Evolutionary conservation across 495 filamentous ascomycete genomes (phyloP), one percentile per base, ranked within the genome.

Genomic region (Xylaria flabelliformis): DNA sequence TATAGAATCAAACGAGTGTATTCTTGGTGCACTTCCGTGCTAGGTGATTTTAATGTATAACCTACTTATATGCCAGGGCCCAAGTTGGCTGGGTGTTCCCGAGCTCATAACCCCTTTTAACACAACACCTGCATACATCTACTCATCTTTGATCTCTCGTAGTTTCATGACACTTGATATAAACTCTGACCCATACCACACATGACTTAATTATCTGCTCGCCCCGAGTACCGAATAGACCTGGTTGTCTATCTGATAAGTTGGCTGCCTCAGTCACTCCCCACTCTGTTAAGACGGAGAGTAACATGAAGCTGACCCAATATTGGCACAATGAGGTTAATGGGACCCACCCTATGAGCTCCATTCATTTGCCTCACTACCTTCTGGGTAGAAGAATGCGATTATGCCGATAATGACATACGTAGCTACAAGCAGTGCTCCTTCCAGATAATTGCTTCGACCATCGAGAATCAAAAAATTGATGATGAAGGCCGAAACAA

Each of bases 401-500:
- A 88, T 86, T 12, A 91, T 82, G 8, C 88, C 89, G 76, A 94
- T 94, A 70, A 94, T 94, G 53, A 97, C 86, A 81, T 97, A 97
- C 12, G 91, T 91, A 0, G 93, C 92, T 73, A 92, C 91, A 36
- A 97, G 83, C 70, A 97, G 80, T 3, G 91, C 90, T 1, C 94
- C 94, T 79, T 97, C 94, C 0, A 97, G 87, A 74, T 97, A 97
- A 79, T 97, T 97, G 70, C 90, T 93, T 36, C 93, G 82, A 8
- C 94, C 94, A 74, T 97, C 94, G 65, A 97, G 82, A 36, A 97
- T 92, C 50, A 97, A 81, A 81, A 96, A 97, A 79, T 97, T 97
- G 75, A 97, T 92, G 70, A 92, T 93, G 73, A 97, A 97, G 26
- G 91, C 91, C 44, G 92, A 93, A 21, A 94, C 93, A 77, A 97